Evolutionary conservation across 495 filamentous ascomycete genomes (phyloP).

Genomic region (Penicillium canescens): DNA sequence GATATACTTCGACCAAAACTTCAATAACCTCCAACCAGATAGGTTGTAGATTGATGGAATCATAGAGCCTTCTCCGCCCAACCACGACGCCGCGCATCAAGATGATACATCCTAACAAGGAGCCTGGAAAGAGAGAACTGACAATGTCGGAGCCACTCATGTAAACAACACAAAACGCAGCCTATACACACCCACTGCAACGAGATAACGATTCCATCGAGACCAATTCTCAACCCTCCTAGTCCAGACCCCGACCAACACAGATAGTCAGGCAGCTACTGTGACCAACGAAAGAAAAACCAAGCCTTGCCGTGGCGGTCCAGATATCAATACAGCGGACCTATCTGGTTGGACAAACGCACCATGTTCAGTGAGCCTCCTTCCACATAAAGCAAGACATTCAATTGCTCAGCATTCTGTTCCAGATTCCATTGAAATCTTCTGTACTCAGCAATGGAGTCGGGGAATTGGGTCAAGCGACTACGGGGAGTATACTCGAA

Average conservation of each 20-base stretch:
- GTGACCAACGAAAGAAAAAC: not conserved
- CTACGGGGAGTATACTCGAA: not conserved
- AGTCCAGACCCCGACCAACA: not conserved
- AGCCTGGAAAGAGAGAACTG: not conserved
- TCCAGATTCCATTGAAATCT: too few relatives aligned
- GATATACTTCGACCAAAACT: too few relatives aligned
- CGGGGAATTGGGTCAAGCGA: not conserved
- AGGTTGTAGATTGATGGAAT: too few relatives aligned
- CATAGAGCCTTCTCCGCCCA: too few relatives aligned
- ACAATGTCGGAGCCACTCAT: too few relatives aligned
- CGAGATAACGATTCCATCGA: not conserved
- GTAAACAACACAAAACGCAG: not conserved
- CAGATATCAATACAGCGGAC: not conserved
- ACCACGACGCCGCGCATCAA: too few relatives aligned
- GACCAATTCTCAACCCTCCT: not conserved
- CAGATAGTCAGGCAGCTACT: not conserved
- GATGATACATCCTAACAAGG: too few relatives aligned
- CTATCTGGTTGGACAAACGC: not conserved
- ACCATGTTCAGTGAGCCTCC: too few relatives aligned
- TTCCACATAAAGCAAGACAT: too few relatives aligned
- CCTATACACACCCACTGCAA: not conserved
- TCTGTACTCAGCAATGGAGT: too few relatives aligned
- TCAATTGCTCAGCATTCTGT: not conserved
- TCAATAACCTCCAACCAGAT: too few relatives aligned
- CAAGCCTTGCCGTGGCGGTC: not conserved